Evolutionary conservation across 306 rosid genomes (phyloP).

Genomic region (Sicyos baderoa): DNA sequence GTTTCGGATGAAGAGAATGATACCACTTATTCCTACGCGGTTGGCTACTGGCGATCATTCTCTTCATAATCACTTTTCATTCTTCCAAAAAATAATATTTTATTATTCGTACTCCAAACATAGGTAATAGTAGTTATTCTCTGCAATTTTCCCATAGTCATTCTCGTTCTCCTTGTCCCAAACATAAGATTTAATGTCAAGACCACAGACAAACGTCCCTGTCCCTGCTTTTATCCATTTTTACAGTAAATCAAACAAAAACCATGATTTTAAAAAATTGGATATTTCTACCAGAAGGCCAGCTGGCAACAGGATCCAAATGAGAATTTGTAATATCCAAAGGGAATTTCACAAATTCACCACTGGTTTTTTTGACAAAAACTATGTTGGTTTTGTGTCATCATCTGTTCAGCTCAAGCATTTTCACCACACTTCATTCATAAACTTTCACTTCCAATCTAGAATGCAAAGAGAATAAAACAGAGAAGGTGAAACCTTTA

Average conservation of each 20-base stretch:
- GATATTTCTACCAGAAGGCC: background rate
- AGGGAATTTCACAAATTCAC: background rate
- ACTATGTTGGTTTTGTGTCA: slow-evolving; percentile 12
- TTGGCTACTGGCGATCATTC: no score
- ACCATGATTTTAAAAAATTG: background rate
- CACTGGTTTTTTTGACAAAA: background rate
- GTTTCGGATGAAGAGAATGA: no score
- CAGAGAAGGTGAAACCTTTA: background rate
- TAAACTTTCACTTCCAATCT: background rate
- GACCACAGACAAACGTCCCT: slow-evolving; percentile 2
- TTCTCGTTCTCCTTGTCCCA: no score
- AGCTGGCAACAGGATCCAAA: background rate
- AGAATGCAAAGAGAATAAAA: background rate
- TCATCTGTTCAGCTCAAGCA: slow-evolving; percentile 1
- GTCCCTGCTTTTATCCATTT: slow-evolving; percentile 11
- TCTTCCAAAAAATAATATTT: no score
- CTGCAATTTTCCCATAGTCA: no score
- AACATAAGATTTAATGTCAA: background rate
- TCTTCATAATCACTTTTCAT: no score
- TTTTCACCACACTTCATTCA: background rate
- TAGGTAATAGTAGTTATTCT: no score
- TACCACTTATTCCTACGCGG: no score
- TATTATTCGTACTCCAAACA: no score
- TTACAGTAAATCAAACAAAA: background rate
- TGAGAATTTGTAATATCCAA: slow-evolving; percentile 13